These are phyloP conservation scores for Suhomyces bokatorum DNA, from an alignment of 1,139 yeast species.

Conservation along the genomic window DNA sequence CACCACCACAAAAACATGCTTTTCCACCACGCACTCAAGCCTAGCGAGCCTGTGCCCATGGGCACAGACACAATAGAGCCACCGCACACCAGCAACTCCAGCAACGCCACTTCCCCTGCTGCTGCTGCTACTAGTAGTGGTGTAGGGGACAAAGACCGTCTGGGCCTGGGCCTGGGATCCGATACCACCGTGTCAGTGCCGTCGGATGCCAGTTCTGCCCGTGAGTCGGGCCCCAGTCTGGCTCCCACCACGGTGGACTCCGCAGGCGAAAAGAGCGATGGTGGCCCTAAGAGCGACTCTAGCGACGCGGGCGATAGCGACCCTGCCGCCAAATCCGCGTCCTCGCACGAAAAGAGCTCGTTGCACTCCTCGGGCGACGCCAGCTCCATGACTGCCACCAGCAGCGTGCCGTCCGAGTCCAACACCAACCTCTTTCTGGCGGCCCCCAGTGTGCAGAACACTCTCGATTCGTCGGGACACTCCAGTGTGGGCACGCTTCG, in stretches of 20 bases:
- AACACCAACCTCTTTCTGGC: slow-evolving; percentile 9
- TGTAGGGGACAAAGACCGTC: slow-evolving; percentile 2
- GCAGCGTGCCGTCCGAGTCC: slow-evolving; percentile 1
- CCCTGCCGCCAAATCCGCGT: no score
- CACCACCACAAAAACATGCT: slow-evolving; percentile 15
- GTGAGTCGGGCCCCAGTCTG: background rate
- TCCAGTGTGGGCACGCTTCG: slow-evolving; percentile 14
- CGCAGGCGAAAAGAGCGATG: background rate
- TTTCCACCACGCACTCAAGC: slow-evolving; percentile 25
- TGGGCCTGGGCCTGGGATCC: background rate
- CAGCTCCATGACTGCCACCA: slow-evolving; percentile 1
- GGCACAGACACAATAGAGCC: slow-evolving; percentile 6
- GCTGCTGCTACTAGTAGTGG: no score
- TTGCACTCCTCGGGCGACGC: background rate
- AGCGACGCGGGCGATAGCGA: background rate
- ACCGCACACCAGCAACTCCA: background rate
- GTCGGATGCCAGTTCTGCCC: slow-evolving; percentile 4
- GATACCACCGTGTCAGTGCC: slow-evolving; percentile 8
- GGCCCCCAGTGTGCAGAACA: slow-evolving; percentile 11
- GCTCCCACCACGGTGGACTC: no score
- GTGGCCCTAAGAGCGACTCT: slow-evolving; percentile 1
- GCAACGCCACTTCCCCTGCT: background rate
- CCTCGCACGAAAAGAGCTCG: no score
- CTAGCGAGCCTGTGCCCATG: slow-evolving; percentile 25
- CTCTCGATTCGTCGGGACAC: slow-evolving; percentile 13